phyloP scores from a whole-genome alignment of 305 asterid genomes.

The Withania somnifera region DNA sequence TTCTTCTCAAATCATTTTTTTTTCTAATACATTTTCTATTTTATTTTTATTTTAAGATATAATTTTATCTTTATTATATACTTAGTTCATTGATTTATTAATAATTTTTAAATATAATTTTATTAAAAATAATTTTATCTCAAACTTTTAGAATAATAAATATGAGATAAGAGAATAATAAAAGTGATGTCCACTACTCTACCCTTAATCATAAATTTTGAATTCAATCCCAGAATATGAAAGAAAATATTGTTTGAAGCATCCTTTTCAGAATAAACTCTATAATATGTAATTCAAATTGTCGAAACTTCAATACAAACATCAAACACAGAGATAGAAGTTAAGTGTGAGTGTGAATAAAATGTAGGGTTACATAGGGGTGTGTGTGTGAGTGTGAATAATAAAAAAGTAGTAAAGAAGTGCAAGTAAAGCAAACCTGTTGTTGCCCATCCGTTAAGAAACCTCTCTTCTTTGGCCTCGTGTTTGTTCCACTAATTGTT shows the following conservation, averaged over 20 bases:
- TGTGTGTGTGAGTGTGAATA: not conserved
- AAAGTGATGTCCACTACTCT: too few species aligned
- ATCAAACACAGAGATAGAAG: not conserved
- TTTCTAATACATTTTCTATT: too few species aligned
- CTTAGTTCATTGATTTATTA: not conserved
- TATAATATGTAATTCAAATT: too few species aligned
- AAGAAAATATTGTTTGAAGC: too few species aligned
- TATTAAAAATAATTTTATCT: not conserved
- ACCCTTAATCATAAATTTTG: too few species aligned
- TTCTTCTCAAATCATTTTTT: not conserved
- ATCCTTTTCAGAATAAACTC: too few species aligned
- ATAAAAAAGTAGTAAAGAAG: constrained; percentile 5
- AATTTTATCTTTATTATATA: not conserved
- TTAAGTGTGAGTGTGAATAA: not conserved
- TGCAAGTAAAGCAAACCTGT: constrained; percentile 22
- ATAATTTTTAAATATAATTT: too few species aligned
- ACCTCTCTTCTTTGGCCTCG: constrained; percentile 6
- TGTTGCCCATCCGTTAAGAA: constrained; percentile 30
- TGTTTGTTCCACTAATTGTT: constrained; percentile 6
- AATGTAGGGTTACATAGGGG: not conserved
- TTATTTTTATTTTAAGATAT: not conserved
- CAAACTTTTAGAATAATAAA: not conserved
- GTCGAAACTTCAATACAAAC: too few species aligned
- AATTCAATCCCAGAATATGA: too few species aligned
- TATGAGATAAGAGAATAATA: not conserved